phyloP scores from a whole-genome alignment of 2,329 filamentous ascomycete species.

The Trichoderma oligosporum region DNA sequence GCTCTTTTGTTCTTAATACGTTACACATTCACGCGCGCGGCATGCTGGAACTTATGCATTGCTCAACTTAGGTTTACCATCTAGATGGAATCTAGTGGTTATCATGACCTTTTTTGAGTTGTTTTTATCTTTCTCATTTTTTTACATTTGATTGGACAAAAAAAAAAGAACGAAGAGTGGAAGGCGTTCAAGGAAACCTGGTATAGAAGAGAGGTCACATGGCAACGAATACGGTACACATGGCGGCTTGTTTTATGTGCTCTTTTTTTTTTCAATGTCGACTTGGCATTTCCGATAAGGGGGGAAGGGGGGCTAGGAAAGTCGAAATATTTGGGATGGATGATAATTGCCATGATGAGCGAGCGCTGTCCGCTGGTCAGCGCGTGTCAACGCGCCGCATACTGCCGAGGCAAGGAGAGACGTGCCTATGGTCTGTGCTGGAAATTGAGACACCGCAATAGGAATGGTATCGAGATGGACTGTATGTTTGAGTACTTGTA shows the following conservation, averaged over 20 bases:
- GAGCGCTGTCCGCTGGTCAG: neutral
- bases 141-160: slow-evolving; percentile 16
- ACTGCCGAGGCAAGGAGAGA: slow-evolving; percentile 4
- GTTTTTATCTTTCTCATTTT: slow-evolving; percentile 21
- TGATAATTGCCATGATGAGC: neutral
- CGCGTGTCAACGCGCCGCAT: slow-evolving; percentile 1
- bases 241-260: slow-evolving; percentile 17
- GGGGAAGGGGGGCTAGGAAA: neutral
- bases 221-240: slow-evolving; percentile 20
- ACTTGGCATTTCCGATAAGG: slow-evolving; percentile 5
- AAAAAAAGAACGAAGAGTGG: slow-evolving; percentile 14
- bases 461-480: slow-evolving; percentile 4
- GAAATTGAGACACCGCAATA: slow-evolving; percentile 9
- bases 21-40: neutral
- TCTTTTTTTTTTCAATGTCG: neutral
- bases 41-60: slow-evolving; percentile 8
- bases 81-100: slow-evolving; percentile 12
- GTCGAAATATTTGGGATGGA: neutral
- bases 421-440: slow-evolving; percentile 2
- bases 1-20: slow-evolving; percentile 11
- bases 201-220: slow-evolving; percentile 23
- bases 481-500: neutral
- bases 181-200: slow-evolving; percentile 21
- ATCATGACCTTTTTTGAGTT: slow-evolving; percentile 10
- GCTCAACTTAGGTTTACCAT: slow-evolving; percentile 3